phyloP scores from a whole-genome alignment of 1,139 yeast species.

The Yamadazyma triangularis region DNA sequence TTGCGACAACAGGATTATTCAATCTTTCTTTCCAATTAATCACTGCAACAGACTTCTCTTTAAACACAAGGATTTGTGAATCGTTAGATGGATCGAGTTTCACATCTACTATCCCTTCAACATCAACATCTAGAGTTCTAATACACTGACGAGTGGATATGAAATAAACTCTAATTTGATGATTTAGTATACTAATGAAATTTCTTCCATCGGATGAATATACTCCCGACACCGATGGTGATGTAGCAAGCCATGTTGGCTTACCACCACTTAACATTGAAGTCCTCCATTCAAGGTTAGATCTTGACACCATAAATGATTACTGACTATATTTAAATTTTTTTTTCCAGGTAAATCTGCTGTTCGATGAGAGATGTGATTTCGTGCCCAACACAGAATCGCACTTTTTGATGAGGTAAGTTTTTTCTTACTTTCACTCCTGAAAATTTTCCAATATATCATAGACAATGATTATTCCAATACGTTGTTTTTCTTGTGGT shows the following conservation, averaged over 20 bases:
- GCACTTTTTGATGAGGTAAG: background rate
- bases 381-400: background rate
- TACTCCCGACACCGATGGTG: conserved; percentile 13
- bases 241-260: conserved; percentile 26
- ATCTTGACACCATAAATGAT: no score
- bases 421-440: background rate
- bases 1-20: conserved; percentile 3
- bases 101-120: conserved; percentile 30
- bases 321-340: no score
- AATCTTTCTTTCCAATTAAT: conserved; percentile 61
- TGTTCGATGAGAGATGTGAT: background rate
- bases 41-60: conserved; percentile 30
- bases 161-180: conserved; percentile 71
- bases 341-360: no score
- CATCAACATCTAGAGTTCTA: conserved; percentile 48
- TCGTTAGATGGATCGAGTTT: conserved; percentile 34
- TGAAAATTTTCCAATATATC: conserved; percentile 3
- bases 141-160: conserved; percentile 76
- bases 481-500: conserved; percentile 99
- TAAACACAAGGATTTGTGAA: conserved; percentile 45
- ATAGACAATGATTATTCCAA: conserved; percentile 83
- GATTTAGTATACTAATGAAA: conserved; percentile 60
- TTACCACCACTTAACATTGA: conserved; percentile 70
- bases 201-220: conserved; percentile 60
- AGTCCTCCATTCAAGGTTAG: conserved; percentile 31